A percentile compares a stretch with the other conserved stretches of the same genome.
These are phyloP conservation scores for Xylaria flabelliformis DNA, from an alignment of 495 filamentous ascomycete genomes.

Conservation along the genomic window DNA sequence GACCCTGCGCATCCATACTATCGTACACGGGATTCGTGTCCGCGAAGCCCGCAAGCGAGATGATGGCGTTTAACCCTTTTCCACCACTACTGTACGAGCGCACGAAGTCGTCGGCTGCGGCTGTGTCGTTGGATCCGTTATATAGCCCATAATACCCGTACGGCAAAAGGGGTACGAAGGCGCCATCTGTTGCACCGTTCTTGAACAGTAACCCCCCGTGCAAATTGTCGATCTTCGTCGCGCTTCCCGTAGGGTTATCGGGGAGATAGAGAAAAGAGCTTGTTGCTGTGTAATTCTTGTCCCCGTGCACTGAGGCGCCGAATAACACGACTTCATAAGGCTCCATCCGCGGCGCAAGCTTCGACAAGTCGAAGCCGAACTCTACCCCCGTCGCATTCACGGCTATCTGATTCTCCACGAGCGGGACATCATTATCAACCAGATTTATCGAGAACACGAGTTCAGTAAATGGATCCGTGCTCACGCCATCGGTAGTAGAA, in stretches of 20 bases:
- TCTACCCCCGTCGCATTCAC: constrained; percentile 57
- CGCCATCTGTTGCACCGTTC: constrained; percentile 41
- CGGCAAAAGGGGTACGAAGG: constrained; percentile 60
- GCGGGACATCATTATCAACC: constrained; percentile 31
- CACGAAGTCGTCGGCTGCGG: constrained; percentile 49
- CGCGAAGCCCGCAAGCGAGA: constrained; percentile 45
- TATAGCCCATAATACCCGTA: constrained; percentile 70
- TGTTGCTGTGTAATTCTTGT: constrained; percentile 44
- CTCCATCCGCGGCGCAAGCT: constrained; percentile 50
- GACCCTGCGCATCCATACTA: constrained; percentile 59
- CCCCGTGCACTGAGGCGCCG: constrained; percentile 47
- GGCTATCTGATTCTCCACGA: constrained; percentile 47
- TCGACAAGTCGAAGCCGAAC: constrained; percentile 54
- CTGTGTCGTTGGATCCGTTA: constrained; percentile 57
- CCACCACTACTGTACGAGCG: constrained; percentile 59
- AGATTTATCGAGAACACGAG: constrained; percentile 49
- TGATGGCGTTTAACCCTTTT: constrained; percentile 52
- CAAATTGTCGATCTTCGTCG: constrained; percentile 67
- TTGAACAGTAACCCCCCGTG: constrained; percentile 60
- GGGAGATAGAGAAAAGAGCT: constrained; percentile 64
- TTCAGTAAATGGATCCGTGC: constrained; percentile 32
- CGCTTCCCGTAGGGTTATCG: constrained; percentile 60
- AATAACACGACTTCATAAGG: constrained; percentile 54
- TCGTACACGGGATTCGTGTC: constrained; percentile 58
- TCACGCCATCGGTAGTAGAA: constrained; percentile 29